phyloP scores from a whole-genome alignment of 441 rosid species.

The Metrosideros polymorpha region DNA sequence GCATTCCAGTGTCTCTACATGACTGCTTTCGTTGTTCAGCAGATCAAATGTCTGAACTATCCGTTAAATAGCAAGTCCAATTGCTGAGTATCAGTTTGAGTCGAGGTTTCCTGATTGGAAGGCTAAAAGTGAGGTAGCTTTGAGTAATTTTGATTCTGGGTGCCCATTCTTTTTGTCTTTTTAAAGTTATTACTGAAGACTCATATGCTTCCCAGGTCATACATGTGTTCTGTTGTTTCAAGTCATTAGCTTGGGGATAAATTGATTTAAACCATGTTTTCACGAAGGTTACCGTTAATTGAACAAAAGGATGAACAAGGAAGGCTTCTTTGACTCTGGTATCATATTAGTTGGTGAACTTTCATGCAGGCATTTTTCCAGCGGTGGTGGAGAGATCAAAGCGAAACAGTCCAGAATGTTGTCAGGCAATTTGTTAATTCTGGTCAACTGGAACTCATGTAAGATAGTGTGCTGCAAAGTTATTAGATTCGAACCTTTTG shows the following conservation, averaged over 20 bases:
- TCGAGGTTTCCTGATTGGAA: background rate
- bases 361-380: constrained; percentile 84
- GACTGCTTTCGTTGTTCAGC: background rate
- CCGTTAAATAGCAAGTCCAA: background rate
- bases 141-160: background rate
- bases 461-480: constrained; percentile 5
- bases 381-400: constrained; percentile 97
- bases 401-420: constrained; percentile 42
- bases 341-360: background rate
- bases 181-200: background rate
- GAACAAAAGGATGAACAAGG: background rate
- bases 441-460: constrained; percentile 99
- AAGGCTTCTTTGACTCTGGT: background rate
- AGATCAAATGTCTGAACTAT: background rate
- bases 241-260: background rate
- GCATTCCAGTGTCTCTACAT: background rate
- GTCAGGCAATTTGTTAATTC: constrained; percentile 62
- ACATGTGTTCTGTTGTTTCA: background rate
- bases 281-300: background rate
- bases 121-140: background rate
- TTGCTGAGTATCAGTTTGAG: background rate
- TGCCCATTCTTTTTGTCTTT: background rate
- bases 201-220: background rate
- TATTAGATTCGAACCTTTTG: background rate
- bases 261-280: background rate